Evolutionary conservation across 1,284 basidiomycete genomes (phyloP).

Genomic region (Grifola frondosa): DNA sequence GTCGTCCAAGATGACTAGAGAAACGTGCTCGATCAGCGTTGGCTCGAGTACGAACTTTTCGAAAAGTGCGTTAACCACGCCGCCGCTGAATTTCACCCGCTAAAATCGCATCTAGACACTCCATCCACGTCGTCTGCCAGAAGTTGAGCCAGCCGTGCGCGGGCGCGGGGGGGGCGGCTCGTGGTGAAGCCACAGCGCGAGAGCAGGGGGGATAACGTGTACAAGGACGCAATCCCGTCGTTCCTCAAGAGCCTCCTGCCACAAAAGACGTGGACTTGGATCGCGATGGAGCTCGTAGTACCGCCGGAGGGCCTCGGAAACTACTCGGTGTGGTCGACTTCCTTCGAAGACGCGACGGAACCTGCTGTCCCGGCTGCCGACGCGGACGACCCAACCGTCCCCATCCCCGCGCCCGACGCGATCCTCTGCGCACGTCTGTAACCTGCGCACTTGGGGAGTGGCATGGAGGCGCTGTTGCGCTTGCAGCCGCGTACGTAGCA

Average conservation of each 20-base stretch:
- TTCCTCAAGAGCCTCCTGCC: conserved; percentile 65
- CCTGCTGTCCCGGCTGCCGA: no score
- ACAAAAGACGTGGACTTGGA: conserved; percentile 72
- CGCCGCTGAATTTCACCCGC: no score
- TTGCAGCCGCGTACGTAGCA: no score
- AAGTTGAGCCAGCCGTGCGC: conserved; percentile 74
- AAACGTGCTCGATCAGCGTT: conserved; percentile 92
- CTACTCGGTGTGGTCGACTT: conserved; percentile 79
- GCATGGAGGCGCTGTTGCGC: no score
- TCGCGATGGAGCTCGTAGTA: no score
- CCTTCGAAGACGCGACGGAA: no score
- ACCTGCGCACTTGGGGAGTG: no score
- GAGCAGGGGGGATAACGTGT: conserved; percentile 97
- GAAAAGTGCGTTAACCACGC: conserved; percentile 55
- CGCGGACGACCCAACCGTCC: no score
- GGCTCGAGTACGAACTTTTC: conserved; percentile 82
- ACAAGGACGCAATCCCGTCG: conserved; percentile 76
- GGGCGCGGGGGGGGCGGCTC: conserved; percentile 45
- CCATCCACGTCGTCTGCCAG: conserved; percentile 69
- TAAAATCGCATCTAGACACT: conserved; percentile 50
- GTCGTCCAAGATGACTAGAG: conserved; percentile 87
- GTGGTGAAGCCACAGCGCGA: conserved; percentile 96
- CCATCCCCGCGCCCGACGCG: no score
- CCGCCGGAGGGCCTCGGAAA: conserved; percentile 65
- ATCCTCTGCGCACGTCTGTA: no score